Conservation (phyloP, 139 green algal genomes). For the Asterochloris sp. region DNA sequence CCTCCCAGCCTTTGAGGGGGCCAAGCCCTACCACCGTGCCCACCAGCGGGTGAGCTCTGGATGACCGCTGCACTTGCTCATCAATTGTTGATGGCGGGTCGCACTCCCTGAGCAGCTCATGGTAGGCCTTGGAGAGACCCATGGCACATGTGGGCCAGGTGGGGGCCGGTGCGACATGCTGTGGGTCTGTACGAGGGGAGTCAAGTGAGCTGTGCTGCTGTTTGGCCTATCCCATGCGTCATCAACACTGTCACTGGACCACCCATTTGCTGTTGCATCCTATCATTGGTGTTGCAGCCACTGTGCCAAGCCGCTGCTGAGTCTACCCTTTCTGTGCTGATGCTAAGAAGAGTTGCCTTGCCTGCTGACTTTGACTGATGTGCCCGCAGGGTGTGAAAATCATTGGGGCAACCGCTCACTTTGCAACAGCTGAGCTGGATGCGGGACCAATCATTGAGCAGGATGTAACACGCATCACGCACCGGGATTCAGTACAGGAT, state of each 20-base stretch:
- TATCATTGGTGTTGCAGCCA: no score
- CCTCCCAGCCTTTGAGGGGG: conserved; percentile 78
- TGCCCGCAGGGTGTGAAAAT: conserved; percentile 17
- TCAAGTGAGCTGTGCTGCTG: no score
- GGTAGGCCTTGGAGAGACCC: background rate
- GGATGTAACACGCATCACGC: conserved; percentile 65
- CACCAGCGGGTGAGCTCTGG: conserved; percentile 10
- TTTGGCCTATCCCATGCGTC: no score
- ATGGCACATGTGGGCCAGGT: no score
- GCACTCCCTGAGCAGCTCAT: background rate
- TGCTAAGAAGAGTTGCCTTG: background rate
- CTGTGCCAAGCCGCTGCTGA: no score
- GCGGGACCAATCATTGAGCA: conserved; percentile 69
- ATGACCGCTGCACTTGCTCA: background rate
- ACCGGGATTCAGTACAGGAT: conserved; percentile 59
- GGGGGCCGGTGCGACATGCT: no score
- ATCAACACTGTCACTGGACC: no score
- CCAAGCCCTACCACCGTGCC: conserved; percentile 41
- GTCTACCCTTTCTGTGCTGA: no score
- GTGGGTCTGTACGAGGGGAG: no score
- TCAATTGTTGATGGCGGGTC: no score
- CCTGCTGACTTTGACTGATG: background rate
- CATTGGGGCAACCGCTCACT: conserved; percentile 70
- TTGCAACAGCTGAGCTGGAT: conserved; percentile 63
- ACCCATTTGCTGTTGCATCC: no score